Base-by-base conservation (phyloP, 108 stramenopile genomes). In the Conticribra guillardii region DNA sequence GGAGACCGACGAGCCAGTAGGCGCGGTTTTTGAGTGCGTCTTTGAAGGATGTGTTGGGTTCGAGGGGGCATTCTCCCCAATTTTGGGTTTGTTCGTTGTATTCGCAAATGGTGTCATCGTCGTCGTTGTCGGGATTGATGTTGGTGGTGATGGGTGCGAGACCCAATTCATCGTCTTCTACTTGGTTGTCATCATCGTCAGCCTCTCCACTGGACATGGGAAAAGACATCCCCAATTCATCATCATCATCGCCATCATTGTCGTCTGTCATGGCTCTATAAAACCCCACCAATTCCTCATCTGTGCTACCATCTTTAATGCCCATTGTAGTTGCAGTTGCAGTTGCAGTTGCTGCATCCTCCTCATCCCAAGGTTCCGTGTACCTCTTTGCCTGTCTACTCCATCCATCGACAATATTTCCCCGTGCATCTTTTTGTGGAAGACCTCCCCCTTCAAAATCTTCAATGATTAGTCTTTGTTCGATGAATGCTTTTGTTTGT, bases 361-460 rank as follows among this genome's bases (percentile, higher is more conserved):
- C 51, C 23, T 33, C 34, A 33, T 69, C 68, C 68, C 68, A 69
- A 19, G 68, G 57, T 34, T 73, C 72, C 1, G 72, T 57, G 46
- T 73, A 73, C 19, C 64, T 54, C 41, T 57, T 64, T 24, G 64
- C 27, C 24, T 37, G 29, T 19, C 32, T 64, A 33, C 65, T 49
- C 73, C 73, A 74, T 51, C 73, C 73, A 53, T 74, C 73, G 15
- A 73, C 63, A 4, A 64, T 24, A 31, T 62, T 33, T 17, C 73
- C 73, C 45, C 54, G 30, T 50, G 73, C 64, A 63, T 72, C 71
- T 33, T 21, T 4, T 3, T 31, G 21, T n/a, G 57, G 73, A 24
- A 55, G 44, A n/a, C 76, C 66, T 67, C 79, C 87, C 54, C 86
- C 87, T 53, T 88, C 87, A 73, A 88, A 88, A 44, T 57, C 78